Base-by-base conservation (phyloP, 1,284 basidiomycete genomes). In the Meira miltonrushii region DNA sequence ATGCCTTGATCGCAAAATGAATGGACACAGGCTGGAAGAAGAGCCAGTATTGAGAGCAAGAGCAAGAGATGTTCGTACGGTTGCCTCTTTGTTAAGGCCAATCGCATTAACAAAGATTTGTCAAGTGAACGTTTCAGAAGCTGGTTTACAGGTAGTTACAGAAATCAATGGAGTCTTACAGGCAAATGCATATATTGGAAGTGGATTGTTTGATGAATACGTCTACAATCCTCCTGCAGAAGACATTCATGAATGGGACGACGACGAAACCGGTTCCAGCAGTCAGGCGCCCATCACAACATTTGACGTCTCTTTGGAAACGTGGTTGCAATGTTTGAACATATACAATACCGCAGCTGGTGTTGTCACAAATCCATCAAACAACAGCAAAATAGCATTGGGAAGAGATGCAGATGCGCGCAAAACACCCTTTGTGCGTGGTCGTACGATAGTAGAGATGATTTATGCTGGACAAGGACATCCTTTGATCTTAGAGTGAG, bases 401-500 rank as follows among this genome's bases (percentile, higher is more conserved):
- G 17, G 46, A 21, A 48, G 23, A 12, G 46, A 48, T n/a, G 5
- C 17, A 17, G 46, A 48, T 21, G 25, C 5, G 21, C 13, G 21
- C n/a, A 13, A 21, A 21, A 13, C 46, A 17, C 23, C 21, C 7
- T 21, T 21, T 25, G 46, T 33, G 28, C 28, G 46, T 48, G 46
- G 21, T 5, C 17, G 21, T 17, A 13, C 46, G 5, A 28, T 33
- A 5, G 37, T 33, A 5, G 50, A 39, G 17, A 41, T 53, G 38
- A 28, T 15, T 5, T 53, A 53, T 15, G 50, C 13, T 2, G 50
- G 50, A 39, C 5, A 38, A 37, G 50, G 50, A 2, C 6, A 33
- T 7, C 19, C 19, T 13, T 5, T 53, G 13, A 15, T 37, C 17
- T 19, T 53, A 17, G 38, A 53, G 50, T 53, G 50, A 53, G 50